Evolutionary conservation across 2,329 filamentous ascomycete genomes (phyloP).

Genomic region (Lachnellula arida): DNA sequence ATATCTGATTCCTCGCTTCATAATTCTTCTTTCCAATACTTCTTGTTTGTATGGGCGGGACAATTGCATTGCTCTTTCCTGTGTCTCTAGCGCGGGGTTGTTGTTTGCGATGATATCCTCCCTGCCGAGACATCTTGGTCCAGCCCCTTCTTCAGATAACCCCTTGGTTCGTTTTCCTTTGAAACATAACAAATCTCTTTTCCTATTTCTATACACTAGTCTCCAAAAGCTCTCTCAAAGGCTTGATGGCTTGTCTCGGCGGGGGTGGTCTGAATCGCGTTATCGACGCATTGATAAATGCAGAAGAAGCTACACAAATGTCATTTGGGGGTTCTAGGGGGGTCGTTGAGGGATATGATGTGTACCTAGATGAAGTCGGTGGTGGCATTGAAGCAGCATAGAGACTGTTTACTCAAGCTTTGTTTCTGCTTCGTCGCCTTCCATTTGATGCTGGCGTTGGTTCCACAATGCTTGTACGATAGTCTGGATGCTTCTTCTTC

Average conservation of each 20-base stretch:
- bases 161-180: constrained; percentile 18
- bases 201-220: constrained; percentile 16
- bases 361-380: constrained; percentile 16
- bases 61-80: constrained; percentile 33
- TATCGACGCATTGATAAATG: constrained; percentile 16
- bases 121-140: constrained; percentile 28
- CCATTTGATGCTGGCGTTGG: constrained; percentile 13
- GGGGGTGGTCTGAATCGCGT: constrained; percentile 17
- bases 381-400: constrained; percentile 10
- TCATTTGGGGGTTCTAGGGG: constrained; percentile 3
- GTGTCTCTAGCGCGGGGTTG: constrained; percentile 26
- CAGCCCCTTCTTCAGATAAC: constrained; percentile 21
- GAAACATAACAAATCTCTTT: constrained; percentile 12
- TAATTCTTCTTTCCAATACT: constrained; percentile 38
- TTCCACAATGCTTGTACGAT: constrained; percentile 23
- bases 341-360: constrained; percentile 12
- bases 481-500: constrained; percentile 3
- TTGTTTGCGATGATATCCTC: constrained; percentile 34
- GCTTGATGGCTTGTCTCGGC: constrained; percentile 25
- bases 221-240: constrained; percentile 25
- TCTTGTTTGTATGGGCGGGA: constrained; percentile 33
- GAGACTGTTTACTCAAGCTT: constrained; percentile 12
- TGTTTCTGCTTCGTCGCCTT: constrained; percentile 10
- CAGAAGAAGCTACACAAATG: constrained; percentile 9
- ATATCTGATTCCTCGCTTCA: constrained; percentile 38